phyloP scores from a whole-genome alignment of 768 basidiomycete genomes.

The Lactarius pseudohatsudake region DNA sequence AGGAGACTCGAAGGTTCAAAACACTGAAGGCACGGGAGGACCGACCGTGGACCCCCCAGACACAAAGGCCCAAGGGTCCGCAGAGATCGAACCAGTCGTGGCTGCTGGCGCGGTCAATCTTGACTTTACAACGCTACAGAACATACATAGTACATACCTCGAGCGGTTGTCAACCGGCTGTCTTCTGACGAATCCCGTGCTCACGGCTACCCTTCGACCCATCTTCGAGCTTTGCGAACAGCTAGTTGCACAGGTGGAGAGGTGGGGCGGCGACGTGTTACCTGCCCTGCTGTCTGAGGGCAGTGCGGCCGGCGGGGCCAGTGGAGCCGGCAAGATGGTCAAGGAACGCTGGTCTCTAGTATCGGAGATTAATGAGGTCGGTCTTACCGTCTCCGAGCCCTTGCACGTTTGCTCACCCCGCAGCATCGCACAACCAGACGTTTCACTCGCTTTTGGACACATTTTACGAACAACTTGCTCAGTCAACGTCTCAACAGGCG shows the following conservation, averaged over 20 bases:
- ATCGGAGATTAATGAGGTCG: slow-evolving; percentile 75
- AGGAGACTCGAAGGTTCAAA: slow-evolving; percentile 17
- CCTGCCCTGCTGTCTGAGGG: slow-evolving; percentile 84
- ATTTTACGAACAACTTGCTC: slow-evolving; percentile 80
- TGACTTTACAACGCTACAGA: slow-evolving; percentile 85
- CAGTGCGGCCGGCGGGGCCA: slow-evolving; percentile 55
- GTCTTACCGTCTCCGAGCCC: slow-evolving; percentile 27
- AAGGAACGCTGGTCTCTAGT: slow-evolving; percentile 66
- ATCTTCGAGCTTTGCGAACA: slow-evolving; percentile 83
- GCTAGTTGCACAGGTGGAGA: slow-evolving; percentile 84
- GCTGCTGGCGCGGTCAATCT: slow-evolving; percentile 44
- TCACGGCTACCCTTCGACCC: slow-evolving; percentile 62
- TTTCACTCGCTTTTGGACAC: slow-evolving; percentile 64
- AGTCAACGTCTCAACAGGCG: slow-evolving; percentile 74
- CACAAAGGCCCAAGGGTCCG: slow-evolving; percentile 9
- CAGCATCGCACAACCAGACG: slow-evolving; percentile 43
- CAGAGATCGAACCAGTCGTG: slow-evolving; percentile 16
- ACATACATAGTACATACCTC: slow-evolving; percentile 79
- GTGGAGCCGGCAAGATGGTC: slow-evolving; percentile 70
- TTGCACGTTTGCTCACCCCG: slow-evolving; percentile 25
- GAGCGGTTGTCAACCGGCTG: slow-evolving; percentile 78
- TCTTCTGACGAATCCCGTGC: slow-evolving; percentile 62
- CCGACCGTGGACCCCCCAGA: slow-evolving; percentile 29
- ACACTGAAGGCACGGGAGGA: slow-evolving; percentile 30
- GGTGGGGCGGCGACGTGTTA: slow-evolving; percentile 90